phyloP scores from a whole-genome alignment of 2,329 filamentous ascomycete genomes.

The Cercospora sp. region DNA sequence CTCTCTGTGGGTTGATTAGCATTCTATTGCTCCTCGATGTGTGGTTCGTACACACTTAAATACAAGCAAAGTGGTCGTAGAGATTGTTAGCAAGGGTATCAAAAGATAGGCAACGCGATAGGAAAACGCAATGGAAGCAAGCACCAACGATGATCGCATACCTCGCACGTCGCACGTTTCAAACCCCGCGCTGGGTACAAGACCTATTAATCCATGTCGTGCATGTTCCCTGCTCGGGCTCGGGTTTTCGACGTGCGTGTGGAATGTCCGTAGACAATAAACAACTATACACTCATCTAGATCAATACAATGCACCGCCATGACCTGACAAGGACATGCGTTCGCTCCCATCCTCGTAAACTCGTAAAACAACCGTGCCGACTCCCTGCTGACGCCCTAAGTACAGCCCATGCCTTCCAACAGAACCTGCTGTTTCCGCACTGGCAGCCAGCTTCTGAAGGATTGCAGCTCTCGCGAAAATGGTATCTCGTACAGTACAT shows the following conservation, averaged over 20 bases:
- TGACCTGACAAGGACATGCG: background rate
- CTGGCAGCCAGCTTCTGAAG: slow-evolving; percentile 15
- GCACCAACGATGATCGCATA: background rate
- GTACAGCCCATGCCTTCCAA: background rate
- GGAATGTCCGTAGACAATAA: background rate
- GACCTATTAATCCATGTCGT: background rate
- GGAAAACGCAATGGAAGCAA: background rate
- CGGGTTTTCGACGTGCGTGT: background rate
- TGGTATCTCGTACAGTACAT: background rate
- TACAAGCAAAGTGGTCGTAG: background rate
- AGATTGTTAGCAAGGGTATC: background rate
- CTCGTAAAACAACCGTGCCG: background rate
- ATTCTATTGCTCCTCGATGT: background rate
- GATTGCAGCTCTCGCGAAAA: background rate
- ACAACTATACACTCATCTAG: background rate
- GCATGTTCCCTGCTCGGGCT: background rate
- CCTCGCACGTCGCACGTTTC: background rate
- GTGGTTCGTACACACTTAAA: background rate
- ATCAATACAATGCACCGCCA: background rate
- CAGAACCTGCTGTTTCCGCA: slow-evolving; percentile 16
- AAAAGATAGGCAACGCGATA: background rate
- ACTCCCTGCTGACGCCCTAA: background rate
- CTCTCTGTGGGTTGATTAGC: background rate
- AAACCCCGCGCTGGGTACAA: background rate
- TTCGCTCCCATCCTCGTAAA: background rate